These are phyloP conservation scores for Acacia melanoxylon DNA, from an alignment of 306 rosid genomes.

Conservation along the genomic window DNA sequence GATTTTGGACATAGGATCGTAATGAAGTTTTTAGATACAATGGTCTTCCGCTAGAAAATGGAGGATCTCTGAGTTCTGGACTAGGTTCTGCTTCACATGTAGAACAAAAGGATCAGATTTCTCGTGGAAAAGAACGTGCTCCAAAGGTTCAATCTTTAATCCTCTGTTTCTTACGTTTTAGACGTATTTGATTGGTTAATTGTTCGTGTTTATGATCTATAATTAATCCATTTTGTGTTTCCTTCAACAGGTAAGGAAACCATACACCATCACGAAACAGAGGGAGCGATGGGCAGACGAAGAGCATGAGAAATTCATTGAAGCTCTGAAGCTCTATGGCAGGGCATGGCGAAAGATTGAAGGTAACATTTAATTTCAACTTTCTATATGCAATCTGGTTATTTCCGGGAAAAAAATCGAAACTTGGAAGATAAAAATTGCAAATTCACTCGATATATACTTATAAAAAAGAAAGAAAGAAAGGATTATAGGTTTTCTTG, in stretches of 20 bases:
- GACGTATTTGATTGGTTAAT: not conserved
- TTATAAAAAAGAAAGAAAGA: not conserved
- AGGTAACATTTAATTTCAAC: slow-evolving; percentile 41
- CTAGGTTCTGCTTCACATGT: slow-evolving; percentile 35
- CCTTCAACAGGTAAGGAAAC: slow-evolving; percentile 65
- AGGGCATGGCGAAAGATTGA: slow-evolving; percentile 89
- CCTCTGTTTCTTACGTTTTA: slow-evolving; percentile 2
- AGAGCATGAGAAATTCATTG: slow-evolving; percentile 80
- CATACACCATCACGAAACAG: slow-evolving; percentile 80
- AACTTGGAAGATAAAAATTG: not conserved
- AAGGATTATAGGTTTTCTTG: slow-evolving; percentile 15
- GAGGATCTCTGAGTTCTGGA: slow-evolving; percentile 39
- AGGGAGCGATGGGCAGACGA: slow-evolving; percentile 89
- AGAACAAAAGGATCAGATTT: slow-evolving; percentile 48
- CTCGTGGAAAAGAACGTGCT: slow-evolving; percentile 45
- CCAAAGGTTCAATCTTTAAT: slow-evolving; percentile 56
- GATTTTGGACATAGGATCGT: slow-evolving; percentile 46
- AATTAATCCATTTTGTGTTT: not conserved
- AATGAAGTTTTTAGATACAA: slow-evolving; percentile 29
- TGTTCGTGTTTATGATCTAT: not conserved
- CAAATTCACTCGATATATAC: not conserved
- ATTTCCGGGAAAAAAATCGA: not conserved
- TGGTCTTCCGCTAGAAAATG: slow-evolving; percentile 39
- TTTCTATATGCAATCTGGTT: not conserved
- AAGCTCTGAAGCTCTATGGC: slow-evolving; percentile 78